Evolutionary conservation across 805 yeast species (phyloP).

Genomic region (Kluyveromyces siamensis): DNA sequence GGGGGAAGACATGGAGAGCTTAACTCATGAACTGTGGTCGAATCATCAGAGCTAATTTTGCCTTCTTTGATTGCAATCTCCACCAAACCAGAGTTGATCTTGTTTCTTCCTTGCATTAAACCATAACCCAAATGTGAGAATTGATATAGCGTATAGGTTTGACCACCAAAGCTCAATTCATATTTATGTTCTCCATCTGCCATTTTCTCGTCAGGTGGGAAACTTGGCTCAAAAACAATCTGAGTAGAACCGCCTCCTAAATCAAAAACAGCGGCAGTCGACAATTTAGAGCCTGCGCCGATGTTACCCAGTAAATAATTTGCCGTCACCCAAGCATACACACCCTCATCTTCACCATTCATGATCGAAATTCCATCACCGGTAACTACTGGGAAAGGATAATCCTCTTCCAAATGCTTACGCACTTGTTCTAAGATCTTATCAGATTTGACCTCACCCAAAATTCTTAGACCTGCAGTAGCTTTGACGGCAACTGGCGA

Average conservation of each 20-base stretch:
- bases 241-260: conserved; percentile 98
- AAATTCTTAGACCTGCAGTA: conserved; percentile 87
- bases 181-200: conserved; percentile 84
- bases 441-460: conserved; percentile 67
- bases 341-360: conserved; percentile 98
- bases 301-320: conserved; percentile 90
- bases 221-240: conserved; percentile 94
- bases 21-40: conserved; percentile 38
- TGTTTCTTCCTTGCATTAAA: conserved; percentile 85
- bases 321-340: conserved; percentile 96
- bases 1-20: conserved; percentile 88
- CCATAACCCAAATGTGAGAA: conserved; percentile 95
- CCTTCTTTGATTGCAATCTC: conserved; percentile 37
- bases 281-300: conserved; percentile 59
- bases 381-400: conserved; percentile 86
- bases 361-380: conserved; percentile 84
- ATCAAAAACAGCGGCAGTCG: conserved; percentile 96
- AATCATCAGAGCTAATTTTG: conserved; percentile 30
- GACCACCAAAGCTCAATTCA: conserved; percentile 69
- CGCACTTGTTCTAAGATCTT: conserved; percentile 72
- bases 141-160: conserved; percentile 77
- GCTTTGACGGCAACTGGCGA: conserved; percentile 96
- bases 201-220: conserved; percentile 52
- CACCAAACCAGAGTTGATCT: conserved; percentile 62
- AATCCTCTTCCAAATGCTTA: conserved; percentile 62